These are phyloP conservation scores for Puccinia hordei DNA, from an alignment of 1,284 basidiomycete genomes.

Conservation along the genomic window DNA sequence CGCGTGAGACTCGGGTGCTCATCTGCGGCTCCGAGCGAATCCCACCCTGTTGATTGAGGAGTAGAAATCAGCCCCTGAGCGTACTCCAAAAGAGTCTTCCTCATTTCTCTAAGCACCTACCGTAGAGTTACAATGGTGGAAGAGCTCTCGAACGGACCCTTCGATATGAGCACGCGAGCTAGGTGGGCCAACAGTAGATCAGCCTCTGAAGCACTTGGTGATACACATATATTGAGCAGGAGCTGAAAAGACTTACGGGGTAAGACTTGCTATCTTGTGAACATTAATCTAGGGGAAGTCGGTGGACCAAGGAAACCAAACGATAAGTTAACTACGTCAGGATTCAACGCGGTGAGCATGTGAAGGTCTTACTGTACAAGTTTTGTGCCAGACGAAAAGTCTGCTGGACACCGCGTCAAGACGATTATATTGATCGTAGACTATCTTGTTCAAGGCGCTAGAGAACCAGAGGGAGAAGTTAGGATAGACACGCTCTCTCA, in stretches of 20 bases:
- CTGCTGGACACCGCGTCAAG: neutral
- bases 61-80: neutral
- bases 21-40: neutral
- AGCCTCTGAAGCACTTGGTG: neutral
- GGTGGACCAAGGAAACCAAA: neutral
- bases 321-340: neutral
- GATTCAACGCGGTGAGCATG: neutral
- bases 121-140: neutral
- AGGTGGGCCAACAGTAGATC: neutral
- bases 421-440: neutral
- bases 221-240: neutral
- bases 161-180: constrained; percentile 3
- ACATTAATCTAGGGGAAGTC: neutral
- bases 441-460: constrained; percentile 2
- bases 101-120: neutral
- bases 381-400: neutral
- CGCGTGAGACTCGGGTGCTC: neutral
- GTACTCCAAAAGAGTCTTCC: neutral
- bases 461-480: neutral
- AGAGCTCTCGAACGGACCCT: constrained; percentile 1
- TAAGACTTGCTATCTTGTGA: neutral
- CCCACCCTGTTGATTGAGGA: neutral
- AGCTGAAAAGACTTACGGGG: neutral
- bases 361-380: neutral
- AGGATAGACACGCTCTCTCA: neutral